A percentile compares a stretch with the other conserved stretches of the same genome.
Conservation (phyloP, 805 yeast species). For the Sugiyamaella valdiviana region DNA sequence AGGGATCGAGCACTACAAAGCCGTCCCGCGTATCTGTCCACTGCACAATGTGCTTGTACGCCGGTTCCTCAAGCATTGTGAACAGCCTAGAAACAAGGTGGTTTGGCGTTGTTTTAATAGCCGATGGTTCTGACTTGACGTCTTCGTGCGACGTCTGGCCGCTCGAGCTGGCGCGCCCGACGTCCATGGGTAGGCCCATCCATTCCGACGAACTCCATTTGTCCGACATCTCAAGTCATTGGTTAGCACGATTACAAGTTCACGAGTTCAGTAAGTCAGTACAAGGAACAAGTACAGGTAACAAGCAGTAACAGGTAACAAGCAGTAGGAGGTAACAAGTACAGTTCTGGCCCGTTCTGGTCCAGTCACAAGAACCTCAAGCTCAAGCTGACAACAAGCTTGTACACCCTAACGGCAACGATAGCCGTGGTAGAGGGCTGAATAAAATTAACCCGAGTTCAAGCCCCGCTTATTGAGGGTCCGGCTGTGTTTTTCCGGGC, state of each 20-base stretch:
- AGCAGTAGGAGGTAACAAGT: not conserved
- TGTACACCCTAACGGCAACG: no score
- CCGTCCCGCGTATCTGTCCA: slow-evolving; percentile 87
- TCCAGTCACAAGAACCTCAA: no score
- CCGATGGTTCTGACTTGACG: not conserved
- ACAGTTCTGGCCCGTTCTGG: no score
- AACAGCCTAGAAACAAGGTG: slow-evolving; percentile 34
- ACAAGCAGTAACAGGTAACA: not conserved
- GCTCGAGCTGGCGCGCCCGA: no score
- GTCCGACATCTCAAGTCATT: not conserved
- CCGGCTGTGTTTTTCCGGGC: no score
- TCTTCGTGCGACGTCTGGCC: no score
- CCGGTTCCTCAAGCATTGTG: slow-evolving; percentile 77
- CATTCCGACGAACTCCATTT: not conserved
- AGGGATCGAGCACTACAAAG: slow-evolving; percentile 80
- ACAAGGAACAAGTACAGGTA: not conserved
- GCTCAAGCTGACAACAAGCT: no score
- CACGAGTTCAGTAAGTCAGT: not conserved
- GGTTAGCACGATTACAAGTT: no score
- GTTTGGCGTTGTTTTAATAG: slow-evolving; percentile 6
- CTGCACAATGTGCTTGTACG: slow-evolving; percentile 66
- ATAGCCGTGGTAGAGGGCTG: no score
- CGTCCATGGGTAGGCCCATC: not conserved
- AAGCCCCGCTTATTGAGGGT: no score
- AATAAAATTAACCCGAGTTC: no score